Conservation (phyloP, 2,329 filamentous ascomycete genomes). For the Calonectria fujianensis region DNA sequence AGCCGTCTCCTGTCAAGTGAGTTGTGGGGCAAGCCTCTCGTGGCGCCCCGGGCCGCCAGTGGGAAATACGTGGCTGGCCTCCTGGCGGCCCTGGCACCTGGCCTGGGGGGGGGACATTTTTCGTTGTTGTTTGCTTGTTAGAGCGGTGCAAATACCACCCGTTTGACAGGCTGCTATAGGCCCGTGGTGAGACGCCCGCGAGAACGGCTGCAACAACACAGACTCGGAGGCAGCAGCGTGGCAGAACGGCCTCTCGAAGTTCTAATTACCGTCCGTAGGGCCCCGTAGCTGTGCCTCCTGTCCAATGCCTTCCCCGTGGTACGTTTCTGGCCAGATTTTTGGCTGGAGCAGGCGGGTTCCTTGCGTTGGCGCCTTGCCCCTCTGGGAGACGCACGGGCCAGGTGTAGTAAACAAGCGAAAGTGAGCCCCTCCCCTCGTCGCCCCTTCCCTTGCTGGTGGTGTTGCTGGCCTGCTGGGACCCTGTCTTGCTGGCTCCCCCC, state of each 20-base stretch:
- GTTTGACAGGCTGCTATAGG: constrained; percentile 16
- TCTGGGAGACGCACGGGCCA: constrained; percentile 57
- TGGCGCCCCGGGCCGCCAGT: constrained; percentile 45
- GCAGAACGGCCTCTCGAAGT: not conserved
- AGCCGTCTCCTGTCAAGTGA: constrained; percentile 32
- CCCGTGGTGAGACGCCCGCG: not conserved
- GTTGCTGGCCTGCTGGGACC: constrained; percentile 28
- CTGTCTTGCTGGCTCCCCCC: constrained; percentile 33
- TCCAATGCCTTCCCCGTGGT: constrained; percentile 36
- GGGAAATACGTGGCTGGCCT: constrained; percentile 51
- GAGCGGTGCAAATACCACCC: constrained; percentile 22
- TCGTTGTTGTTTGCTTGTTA: constrained; percentile 20
- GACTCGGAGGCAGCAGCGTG: not conserved
- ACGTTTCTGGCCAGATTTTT: constrained; percentile 48
- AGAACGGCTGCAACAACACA: constrained; percentile 12
- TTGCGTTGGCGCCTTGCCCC: constrained; percentile 55
- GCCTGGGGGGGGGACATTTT: constrained; percentile 2
- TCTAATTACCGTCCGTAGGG: not conserved
- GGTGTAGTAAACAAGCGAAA: constrained; percentile 60
- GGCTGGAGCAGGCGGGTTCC: constrained; percentile 42
- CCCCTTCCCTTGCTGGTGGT: constrained; percentile 36
- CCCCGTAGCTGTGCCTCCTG: constrained; percentile 3
- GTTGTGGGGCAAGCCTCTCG: constrained; percentile 37
- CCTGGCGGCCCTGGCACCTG: constrained; percentile 34
- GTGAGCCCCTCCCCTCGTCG: constrained; percentile 39